Percentiles rank a stretch among this genome's conserved stretches.
Evolutionary conservation across 2,329 filamentous ascomycete genomes (phyloP).

Genomic region (Cercospora zeae-maydis): DNA sequence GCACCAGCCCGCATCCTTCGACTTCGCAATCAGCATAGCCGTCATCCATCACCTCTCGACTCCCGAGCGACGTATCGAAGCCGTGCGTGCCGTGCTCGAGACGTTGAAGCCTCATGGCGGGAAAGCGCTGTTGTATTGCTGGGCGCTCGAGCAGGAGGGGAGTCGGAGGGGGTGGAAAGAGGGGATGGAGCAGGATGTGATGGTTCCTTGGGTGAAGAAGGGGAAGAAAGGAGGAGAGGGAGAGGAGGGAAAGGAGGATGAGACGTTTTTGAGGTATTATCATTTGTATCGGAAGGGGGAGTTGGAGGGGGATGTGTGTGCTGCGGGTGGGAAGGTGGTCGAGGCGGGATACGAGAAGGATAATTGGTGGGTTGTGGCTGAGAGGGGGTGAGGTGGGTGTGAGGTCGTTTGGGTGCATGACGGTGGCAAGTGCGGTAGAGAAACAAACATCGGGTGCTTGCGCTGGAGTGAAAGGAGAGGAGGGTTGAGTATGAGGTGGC

Average conservation of each 20-base stretch:
- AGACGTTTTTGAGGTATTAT: conserved; percentile 85
- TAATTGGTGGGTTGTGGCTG: conserved; percentile 77
- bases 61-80: conserved; percentile 64
- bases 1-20: conserved; percentile 63
- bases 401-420: too few relatives aligned
- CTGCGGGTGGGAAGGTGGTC: conserved; percentile 71
- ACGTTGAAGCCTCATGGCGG: conserved; percentile 57
- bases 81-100: conserved; percentile 66
- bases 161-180: conserved; percentile 88
- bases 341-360: conserved; percentile 91
- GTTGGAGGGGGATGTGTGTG: conserved; percentile 71
- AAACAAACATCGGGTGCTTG: too few relatives aligned
- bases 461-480: too few relatives aligned
- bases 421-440: too few relatives aligned
- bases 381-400: not conserved
- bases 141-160: conserved; percentile 86
- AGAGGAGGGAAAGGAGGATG: conserved; percentile 37
- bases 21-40: conserved; percentile 92
- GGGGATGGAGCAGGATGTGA: conserved; percentile 78
- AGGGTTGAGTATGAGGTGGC: too few relatives aligned
- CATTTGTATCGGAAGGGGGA: conserved; percentile 87
- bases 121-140: conserved; percentile 79
- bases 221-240: conserved; percentile 18
- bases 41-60: conserved; percentile 93
- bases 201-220: conserved; percentile 83